Percentiles rank a stretch among this genome's conserved stretches.
Conservation (phyloP, 768 basidiomycete species). For the Boletus vinaceobasis region DNA sequence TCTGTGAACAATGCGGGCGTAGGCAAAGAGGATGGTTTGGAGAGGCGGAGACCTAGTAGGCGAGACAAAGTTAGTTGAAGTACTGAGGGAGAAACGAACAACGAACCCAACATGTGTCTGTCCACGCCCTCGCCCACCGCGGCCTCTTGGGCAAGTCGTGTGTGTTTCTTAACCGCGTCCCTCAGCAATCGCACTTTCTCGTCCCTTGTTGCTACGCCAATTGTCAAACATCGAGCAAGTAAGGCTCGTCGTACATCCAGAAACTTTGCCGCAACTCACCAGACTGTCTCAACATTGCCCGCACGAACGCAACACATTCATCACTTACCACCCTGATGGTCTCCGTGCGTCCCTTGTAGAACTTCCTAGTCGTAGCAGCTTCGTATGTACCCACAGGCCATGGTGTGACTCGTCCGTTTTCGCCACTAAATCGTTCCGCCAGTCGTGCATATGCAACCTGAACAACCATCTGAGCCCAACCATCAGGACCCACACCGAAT, state of each 20-base stretch:
- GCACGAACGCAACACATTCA: constrained; percentile 76
- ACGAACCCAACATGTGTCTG: constrained; percentile 78
- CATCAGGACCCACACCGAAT: constrained; percentile 88
- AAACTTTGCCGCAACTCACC: constrained; percentile 20
- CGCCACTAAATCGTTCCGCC: constrained; percentile 33
- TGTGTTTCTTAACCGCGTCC: constrained; percentile 62
- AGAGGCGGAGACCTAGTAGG: constrained; percentile 63
- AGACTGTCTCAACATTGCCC: constrained; percentile 60
- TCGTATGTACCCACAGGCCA: constrained; percentile 86
- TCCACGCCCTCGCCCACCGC: constrained; percentile 77
- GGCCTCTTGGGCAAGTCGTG: constrained; percentile 59
- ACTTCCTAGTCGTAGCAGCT: constrained; percentile 86
- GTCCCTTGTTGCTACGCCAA: constrained; percentile 26
- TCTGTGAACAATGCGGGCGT: constrained; percentile 73
- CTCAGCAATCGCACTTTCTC: constrained; percentile 53
- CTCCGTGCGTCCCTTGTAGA: constrained; percentile 88
- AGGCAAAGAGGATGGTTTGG: constrained; percentile 57
- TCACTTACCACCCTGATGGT: constrained; percentile 81
- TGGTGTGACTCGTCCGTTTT: constrained; percentile 26
- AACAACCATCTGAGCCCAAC: constrained; percentile 90
- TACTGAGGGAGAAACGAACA: neutral
- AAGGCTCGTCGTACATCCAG: neutral
- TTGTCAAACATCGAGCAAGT: neutral
- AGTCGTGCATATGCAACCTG: constrained; percentile 86
- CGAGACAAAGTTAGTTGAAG: neutral